Conservation (phyloP, 768 basidiomycete genomes). For the Serendipita sp. region DNA sequence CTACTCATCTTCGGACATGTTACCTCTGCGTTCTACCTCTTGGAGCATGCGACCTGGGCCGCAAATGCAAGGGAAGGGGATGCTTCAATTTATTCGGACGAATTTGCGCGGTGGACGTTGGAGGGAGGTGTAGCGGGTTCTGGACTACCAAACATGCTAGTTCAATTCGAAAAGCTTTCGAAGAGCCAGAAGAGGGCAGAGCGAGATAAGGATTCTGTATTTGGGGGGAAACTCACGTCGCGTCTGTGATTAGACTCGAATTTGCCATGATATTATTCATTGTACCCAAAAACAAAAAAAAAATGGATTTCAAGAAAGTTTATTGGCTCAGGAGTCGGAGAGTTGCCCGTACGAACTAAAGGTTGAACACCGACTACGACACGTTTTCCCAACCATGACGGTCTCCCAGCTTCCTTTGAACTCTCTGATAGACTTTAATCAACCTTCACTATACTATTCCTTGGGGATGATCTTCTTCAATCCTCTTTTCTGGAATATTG, state of each 20-base stretch:
- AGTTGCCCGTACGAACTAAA: too few relatives aligned
- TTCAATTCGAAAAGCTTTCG: neutral
- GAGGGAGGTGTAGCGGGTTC: constrained; percentile 9
- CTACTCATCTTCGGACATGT: constrained; percentile 42
- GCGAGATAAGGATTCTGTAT: neutral
- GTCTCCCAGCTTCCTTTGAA: neutral
- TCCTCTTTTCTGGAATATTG: constrained; percentile 89
- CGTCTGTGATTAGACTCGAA: too few relatives aligned
- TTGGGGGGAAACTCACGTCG: neutral
- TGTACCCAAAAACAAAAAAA: too few relatives aligned
- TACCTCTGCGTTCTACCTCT: constrained; percentile 38
- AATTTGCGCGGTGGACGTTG: constrained; percentile 16
- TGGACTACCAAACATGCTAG: neutral
- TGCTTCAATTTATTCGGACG: constrained; percentile 6
- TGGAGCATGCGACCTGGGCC: constrained; percentile 60
- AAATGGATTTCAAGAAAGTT: too few relatives aligned
- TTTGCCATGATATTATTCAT: too few relatives aligned
- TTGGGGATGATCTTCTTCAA: constrained; percentile 73
- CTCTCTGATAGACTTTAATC: constrained; percentile 38
- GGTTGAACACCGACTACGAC: neutral
- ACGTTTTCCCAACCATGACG: neutral
- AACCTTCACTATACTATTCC: constrained; percentile 49
- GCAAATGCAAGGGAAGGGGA: constrained; percentile 14
- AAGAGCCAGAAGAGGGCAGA: neutral
- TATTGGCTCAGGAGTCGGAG: too few relatives aligned